Evolutionary conservation across 345 rosid genomes (phyloP).

Genomic region (Corchorus olitorius): DNA sequence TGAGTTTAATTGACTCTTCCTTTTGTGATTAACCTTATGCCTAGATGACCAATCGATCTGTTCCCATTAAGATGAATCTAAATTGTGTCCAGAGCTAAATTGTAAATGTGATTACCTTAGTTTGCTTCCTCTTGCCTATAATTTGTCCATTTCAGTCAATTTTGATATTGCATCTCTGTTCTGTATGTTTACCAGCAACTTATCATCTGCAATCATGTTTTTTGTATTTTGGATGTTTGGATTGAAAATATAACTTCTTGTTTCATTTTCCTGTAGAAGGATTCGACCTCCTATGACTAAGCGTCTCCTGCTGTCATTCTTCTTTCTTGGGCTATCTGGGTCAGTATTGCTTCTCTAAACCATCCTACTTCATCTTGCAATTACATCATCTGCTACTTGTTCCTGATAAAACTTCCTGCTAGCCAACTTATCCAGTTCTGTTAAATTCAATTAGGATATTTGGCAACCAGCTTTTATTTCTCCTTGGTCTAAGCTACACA

Average conservation of each 20-base stretch:
- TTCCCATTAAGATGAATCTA: constrained; percentile 1
- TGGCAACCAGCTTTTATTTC: constrained; percentile 96
- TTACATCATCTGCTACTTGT: constrained; percentile 16
- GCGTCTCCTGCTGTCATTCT: constrained; percentile 64
- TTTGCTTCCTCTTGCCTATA: neutral
- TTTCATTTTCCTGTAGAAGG: constrained; percentile 55
- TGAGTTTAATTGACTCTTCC: neutral
- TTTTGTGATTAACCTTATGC: neutral
- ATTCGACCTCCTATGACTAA: constrained; percentile 74
- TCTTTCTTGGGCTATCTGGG: constrained; percentile 94
- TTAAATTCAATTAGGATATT: constrained; percentile 65
- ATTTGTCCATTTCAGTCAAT: neutral
- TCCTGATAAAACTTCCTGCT: constrained; percentile 16
- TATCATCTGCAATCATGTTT: neutral
- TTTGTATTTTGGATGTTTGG: neutral
- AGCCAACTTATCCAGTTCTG: constrained; percentile 16
- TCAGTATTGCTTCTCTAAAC: constrained; percentile 33
- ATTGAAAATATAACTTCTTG: constrained; percentile 18
- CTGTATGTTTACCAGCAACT: neutral
- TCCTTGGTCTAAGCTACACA: constrained; percentile 91
- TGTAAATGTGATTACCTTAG: neutral
- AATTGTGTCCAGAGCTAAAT: neutral
- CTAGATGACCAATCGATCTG: neutral
- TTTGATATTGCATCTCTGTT: neutral
- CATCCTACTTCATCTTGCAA: constrained; percentile 7